Conservation (phyloP, 345 rosid genomes). For the Eucalyptus shirleyi region DNA sequence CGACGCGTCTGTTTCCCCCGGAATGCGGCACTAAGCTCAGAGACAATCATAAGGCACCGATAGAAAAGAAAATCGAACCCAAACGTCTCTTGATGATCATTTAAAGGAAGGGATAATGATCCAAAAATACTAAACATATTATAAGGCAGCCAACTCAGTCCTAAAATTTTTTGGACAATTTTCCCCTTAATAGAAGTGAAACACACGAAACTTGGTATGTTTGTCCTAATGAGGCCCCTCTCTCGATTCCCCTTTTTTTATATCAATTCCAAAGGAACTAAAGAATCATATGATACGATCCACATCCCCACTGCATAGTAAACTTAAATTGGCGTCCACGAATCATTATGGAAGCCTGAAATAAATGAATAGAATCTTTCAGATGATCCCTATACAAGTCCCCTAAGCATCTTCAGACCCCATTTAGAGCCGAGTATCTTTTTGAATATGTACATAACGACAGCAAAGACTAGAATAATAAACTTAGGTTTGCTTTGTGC, state of each 20-base stretch:
- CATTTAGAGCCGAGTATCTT: not conserved
- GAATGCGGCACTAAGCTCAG: not conserved
- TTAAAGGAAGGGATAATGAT: not conserved
- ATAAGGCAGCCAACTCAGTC: too few relatives aligned
- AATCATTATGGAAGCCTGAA: constrained; percentile 10
- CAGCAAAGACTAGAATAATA: not conserved
- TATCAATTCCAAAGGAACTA: not conserved
- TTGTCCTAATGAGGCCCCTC: not conserved
- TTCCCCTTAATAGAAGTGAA: not conserved
- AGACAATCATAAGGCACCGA: not conserved
- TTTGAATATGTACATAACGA: not conserved
- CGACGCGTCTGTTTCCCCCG: too few relatives aligned
- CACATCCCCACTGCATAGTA: not conserved
- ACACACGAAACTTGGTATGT: not conserved
- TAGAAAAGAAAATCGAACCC: not conserved
- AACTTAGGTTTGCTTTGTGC: constrained; percentile 4
- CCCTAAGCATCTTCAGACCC: constrained; percentile 1
- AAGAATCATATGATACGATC: not conserved
- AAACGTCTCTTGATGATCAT: not conserved
- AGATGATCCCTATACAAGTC: constrained; percentile 8
- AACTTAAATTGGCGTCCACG: not conserved
- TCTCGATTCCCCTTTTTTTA: not conserved
- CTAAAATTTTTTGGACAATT: not conserved
- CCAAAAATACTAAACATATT: too few relatives aligned
- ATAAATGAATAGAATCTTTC: constrained; percentile 4